Base-by-base conservation (phyloP, 2,329 filamentous ascomycete species). In the Microdochium trichocladiopsis region DNA sequence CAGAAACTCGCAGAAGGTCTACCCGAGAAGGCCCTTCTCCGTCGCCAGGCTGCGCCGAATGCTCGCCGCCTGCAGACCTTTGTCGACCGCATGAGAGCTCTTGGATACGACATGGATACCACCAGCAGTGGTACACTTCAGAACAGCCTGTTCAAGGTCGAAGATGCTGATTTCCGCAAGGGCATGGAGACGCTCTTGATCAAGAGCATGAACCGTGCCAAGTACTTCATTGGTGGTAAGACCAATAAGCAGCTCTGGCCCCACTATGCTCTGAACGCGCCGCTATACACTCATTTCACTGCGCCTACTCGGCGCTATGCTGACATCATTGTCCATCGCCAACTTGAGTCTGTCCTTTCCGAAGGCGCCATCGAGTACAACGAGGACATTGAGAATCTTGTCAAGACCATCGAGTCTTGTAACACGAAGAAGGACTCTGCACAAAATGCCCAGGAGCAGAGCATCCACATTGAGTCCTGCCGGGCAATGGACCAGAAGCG, bases 371-470 rank as follows among this genome's bases (percentile, higher is more conserved):
- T 89, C 48, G 91, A 96, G 63, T 96, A 94, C 69, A 84, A 76
- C 4, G 94, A 99, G 60, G 94, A 99, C 56, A 70, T 94, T 55
- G 94, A 99, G 66, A 86, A 78, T 53, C 77, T 99, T 43, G 85
- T 85, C 62, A 99, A 97, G 82, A 95, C 88, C 50, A 88, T 92
- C 9, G 94, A 99, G 71, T 84, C 90, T 60, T 96, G 90, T 79
- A 99, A 99, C 76, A 96, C 89, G 66, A 99, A 97, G 84, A 99
- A 97, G 71, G 94, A 99, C 67, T 97, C 92, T 12, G 91, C 94
- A 1, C 93, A 96, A 73, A 94, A 90, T 64, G 94, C 94, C 14
- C 94, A 99, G 69, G 94, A 99, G 70, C 94, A 99, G 74, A 97
- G 94, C 69, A 91, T 99, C 49, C 94, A 99, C 72, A 96, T 99